A percentile compares a stretch with the other conserved stretches of the same genome.
Evolutionary conservation across 768 basidiomycete species (phyloP).

Genomic region (Hemileccinum impolitum): DNA sequence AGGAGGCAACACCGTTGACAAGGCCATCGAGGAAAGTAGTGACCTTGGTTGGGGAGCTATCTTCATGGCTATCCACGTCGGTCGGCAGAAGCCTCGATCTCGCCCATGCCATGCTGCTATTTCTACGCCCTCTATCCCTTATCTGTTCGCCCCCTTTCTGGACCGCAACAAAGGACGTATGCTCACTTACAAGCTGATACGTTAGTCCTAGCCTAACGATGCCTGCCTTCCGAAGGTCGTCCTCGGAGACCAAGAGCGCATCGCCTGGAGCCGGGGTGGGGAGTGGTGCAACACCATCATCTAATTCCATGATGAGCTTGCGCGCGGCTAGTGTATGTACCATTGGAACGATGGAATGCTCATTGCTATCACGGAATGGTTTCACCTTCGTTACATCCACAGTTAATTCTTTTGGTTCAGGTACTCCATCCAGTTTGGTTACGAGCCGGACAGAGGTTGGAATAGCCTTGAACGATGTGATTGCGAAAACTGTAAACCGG

Average conservation of each 20-base stretch:
- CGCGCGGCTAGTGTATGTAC: conserved; percentile 57
- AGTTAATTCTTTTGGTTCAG: conserved; percentile 11
- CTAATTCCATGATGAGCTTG: conserved; percentile 50
- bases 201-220: conserved; percentile 48
- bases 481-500: conserved; percentile 34
- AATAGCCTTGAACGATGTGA: conserved; percentile 19
- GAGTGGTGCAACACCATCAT: conserved; percentile 34
- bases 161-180: conserved; percentile 58
- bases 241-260: conserved; percentile 24
- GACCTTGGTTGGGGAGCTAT: not conserved
- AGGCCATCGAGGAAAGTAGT: conserved; percentile 19
- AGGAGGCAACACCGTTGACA: conserved; percentile 13
- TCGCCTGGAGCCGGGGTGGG: conserved; percentile 27
- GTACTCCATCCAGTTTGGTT: conserved; percentile 26
- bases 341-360: conserved; percentile 25
- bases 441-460: conserved; percentile 29
- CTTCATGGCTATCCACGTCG: not conserved
- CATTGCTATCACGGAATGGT: conserved; percentile 19
- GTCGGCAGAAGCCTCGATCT: conserved; percentile 15
- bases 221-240: conserved; percentile 39
- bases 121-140: conserved; percentile 6
- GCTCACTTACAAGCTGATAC: conserved; percentile 49
- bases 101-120: conserved; percentile 6
- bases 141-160: conserved; percentile 31
- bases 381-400: conserved; percentile 26